These are phyloP conservation scores for Mycena belliarum DNA, from an alignment of 768 basidiomycete genomes.

Conservation along the genomic window DNA sequence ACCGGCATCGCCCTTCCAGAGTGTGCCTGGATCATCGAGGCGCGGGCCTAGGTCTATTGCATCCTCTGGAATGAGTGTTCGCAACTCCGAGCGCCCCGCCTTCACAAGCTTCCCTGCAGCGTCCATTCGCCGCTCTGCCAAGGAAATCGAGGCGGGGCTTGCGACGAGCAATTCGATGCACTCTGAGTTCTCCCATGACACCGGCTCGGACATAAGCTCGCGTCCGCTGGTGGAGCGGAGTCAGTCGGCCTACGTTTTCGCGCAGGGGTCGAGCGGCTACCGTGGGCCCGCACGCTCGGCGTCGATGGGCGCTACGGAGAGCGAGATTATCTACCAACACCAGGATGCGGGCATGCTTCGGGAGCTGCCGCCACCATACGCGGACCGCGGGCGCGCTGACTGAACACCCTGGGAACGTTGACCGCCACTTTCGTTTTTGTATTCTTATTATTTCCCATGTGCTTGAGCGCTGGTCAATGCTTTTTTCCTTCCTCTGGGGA, in stretches of 20 bases:
- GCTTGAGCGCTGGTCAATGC: neutral
- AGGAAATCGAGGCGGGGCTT: slow-evolving; percentile 22
- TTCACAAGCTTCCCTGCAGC: slow-evolving; percentile 22
- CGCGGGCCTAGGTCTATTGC: neutral
- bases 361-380: slow-evolving; percentile 40
- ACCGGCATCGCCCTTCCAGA: neutral
- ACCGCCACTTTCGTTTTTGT: slow-evolving; percentile 1
- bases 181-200: slow-evolving; percentile 9
- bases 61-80: slow-evolving; percentile 9
- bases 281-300: slow-evolving; percentile 11
- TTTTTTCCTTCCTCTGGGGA: neutral
- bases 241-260: slow-evolving; percentile 1
- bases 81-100: slow-evolving; percentile 15
- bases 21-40: neutral
- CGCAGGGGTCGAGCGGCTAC: slow-evolving; percentile 2
- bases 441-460: neutral
- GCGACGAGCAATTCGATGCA: slow-evolving; percentile 4
- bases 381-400: slow-evolving; percentile 8
- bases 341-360: slow-evolving; percentile 36
- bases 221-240: slow-evolving; percentile 10
- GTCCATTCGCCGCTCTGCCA: slow-evolving; percentile 23
- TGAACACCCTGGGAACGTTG: neutral
- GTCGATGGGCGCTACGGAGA: slow-evolving; percentile 10
- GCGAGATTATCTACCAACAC: slow-evolving; percentile 37
- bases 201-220: neutral